phyloP scores from a whole-genome alignment of 345 rosid genomes.

The Corymbia maculata region DNA sequence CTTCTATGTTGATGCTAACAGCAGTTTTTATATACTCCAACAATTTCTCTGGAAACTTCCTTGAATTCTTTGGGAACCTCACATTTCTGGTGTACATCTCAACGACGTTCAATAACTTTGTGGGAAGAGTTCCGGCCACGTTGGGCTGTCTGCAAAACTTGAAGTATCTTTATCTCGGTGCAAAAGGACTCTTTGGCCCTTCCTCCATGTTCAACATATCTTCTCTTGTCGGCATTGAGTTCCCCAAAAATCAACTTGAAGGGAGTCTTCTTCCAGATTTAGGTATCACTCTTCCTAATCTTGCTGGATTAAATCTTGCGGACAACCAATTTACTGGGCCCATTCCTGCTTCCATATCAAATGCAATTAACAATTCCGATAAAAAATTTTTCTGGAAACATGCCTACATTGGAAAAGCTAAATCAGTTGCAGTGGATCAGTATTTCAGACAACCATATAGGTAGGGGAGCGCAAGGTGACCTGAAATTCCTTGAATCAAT shows the following conservation, averaged over 20 bases:
- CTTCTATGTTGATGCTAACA: too few species aligned
- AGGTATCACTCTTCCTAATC: slow-evolving; percentile 1
- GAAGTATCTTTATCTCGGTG: neutral
- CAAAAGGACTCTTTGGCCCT: slow-evolving; percentile 7
- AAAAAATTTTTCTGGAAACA: slow-evolving; percentile 2
- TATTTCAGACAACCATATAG: neutral
- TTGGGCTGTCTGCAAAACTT: neutral
- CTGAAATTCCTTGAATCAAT: neutral
- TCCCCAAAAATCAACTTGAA: slow-evolving; percentile 1
- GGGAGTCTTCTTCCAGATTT: slow-evolving; percentile 9
- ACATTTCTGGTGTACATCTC: neutral
- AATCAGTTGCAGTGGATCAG: neutral
- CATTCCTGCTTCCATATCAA: neutral
- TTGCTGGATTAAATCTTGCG: neutral
- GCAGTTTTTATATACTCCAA: too few species aligned
- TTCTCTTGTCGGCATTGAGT: neutral
- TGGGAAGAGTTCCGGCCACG: slow-evolving; percentile 3
- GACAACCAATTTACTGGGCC: neutral
- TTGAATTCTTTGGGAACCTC: neutral
- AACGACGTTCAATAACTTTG: neutral
- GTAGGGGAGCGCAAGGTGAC: neutral
- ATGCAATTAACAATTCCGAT: neutral
- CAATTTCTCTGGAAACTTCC: neutral
- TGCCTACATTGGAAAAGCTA: neutral
- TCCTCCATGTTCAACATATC: slow-evolving; percentile 4